Base-by-base conservation (phyloP, 805 yeast genomes). In the Candida wancherniae region DNA sequence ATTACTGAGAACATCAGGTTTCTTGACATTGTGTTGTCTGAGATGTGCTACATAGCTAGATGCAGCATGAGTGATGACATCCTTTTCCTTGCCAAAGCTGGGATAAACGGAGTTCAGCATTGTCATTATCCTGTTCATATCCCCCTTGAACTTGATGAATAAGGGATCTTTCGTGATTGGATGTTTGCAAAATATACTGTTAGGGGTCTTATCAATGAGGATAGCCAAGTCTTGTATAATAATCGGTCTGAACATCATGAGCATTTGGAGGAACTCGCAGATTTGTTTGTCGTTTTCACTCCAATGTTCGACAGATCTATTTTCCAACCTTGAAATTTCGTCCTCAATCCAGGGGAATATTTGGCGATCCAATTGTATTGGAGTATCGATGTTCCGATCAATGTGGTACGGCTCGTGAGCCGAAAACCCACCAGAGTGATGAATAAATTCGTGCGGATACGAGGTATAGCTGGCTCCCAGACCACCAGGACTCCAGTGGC, bases 171-270 rank as follows among this genome's bases (percentile, higher is more conserved):
- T 17, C 13, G 22, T 15, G 26, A 29, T 18, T 13, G 22, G 28
- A 27, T 20, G 29, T 14, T 20, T 27, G 6, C 19, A 9, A 15
- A 20, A 32, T 13, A 32, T 11, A 11, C 34, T 19, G 19, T 26
- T 6, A 13, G 31, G 34, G 9, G 24, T 15, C 9, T 9, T 6
- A 9, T 29, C 31, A 18, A 26, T 11, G 28, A 29, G 15, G 14
- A 34, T 12, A 9, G 34, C 34, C 28, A 34, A 34, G 14, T 34
- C 37, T 14, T 34, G 37, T 15, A 34, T 15, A 12, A 34, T 34
- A 13, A 26, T 17, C 9, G 22, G 18, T 22, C 37, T 17, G 25
- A 29, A 25, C 12, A 11, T 23, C 13, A 26, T 22, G 21, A 34
- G 33, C 30, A 29, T 29, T 4, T 22, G 11, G 12, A 33, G 29